Evolutionary conservation across 2,329 filamentous ascomycete genomes (phyloP).

Genomic region (Cladophialophora psammophila): DNA sequence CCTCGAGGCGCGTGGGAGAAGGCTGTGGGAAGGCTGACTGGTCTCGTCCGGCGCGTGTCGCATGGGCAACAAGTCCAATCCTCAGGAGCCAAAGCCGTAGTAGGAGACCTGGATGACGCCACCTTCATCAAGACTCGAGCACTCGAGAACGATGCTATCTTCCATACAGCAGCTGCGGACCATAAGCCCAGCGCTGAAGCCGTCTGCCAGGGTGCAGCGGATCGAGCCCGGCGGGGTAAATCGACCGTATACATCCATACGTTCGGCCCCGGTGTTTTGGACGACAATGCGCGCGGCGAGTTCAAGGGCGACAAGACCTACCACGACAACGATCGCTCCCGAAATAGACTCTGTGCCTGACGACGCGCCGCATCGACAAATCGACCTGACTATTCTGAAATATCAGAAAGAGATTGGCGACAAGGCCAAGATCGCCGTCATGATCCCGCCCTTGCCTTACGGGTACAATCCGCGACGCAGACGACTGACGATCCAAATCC

Average conservation of each 20-base stretch:
- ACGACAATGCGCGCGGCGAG: slow-evolving; percentile 48
- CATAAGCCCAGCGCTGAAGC: slow-evolving; percentile 56
- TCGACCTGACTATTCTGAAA: slow-evolving; percentile 55
- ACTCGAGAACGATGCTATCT: slow-evolving; percentile 50
- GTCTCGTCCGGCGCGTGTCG: slow-evolving; percentile 36
- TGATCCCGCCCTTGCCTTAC: slow-evolving; percentile 58
- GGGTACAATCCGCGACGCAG: slow-evolving; percentile 50
- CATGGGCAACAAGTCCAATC: slow-evolving; percentile 28
- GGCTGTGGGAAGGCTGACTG: slow-evolving; percentile 51
- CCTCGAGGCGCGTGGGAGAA: too few species aligned
- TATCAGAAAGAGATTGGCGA: slow-evolving; percentile 47
- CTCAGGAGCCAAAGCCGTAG: slow-evolving; percentile 50
- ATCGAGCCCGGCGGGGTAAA: slow-evolving; percentile 48
- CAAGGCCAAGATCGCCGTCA: slow-evolving; percentile 58
- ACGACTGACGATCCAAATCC: slow-evolving; percentile 57
- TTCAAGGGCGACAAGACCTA: slow-evolving; percentile 52
- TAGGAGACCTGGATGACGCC: slow-evolving; percentile 52
- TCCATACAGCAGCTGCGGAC: slow-evolving; percentile 61
- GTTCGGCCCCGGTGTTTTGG: slow-evolving; percentile 52
- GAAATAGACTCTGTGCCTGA: slow-evolving; percentile 54
- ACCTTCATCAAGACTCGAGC: slow-evolving; percentile 50
- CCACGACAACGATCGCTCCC: slow-evolving; percentile 49
- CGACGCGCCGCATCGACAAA: slow-evolving; percentile 53
- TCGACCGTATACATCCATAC: slow-evolving; percentile 60
- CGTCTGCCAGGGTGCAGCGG: slow-evolving; percentile 54